Base-by-base conservation (phyloP, 352 stramenopile species). In the Phytophthora cajani region DNA sequence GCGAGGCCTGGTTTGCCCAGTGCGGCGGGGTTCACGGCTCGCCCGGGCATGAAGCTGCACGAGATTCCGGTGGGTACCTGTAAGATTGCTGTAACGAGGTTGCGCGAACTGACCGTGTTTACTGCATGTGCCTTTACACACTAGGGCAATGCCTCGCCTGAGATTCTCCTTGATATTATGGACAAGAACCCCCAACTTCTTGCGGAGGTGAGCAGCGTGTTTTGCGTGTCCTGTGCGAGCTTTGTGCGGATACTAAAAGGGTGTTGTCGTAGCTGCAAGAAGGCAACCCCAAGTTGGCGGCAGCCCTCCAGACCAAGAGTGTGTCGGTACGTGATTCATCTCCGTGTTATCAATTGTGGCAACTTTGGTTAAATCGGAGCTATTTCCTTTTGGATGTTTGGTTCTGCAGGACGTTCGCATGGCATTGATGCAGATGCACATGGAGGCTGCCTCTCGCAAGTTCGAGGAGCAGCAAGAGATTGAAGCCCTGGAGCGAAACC, bases 391-490 rank as follows among this genome's bases (percentile, higher is more conserved):
- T 42, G 25, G 2, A 47, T 65, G 25, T 64, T 55, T 47, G 44
- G 23, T 51, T 19, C 6, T 58, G 6, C 62, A 96, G 89, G 75
- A 94, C 54, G 87, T 96, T 23, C 85, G 89, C 44, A 94, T 95
- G 86, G 84, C 78, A 2, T 62, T 96, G 12, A 77, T 96, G 69
- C 84, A 94, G 62, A 93, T 95, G 67, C 79, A 95, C 75, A 96
- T 96, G 89, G 81, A 92, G 36, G 77, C 79, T 33, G 89, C 87
- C 2, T 85, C 87, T n/a, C 77, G 79, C 2, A 85, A 82, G 40
- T 94, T 94, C 57, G 69, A 96, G n/a, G 85, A 95, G 64, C 78
- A 96, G 38, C 81, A 93, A 61, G 86, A 94, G 61, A 82, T 90
- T 38, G 53, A 73, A 12, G 78, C 81, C 11, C 63, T 96, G 40